Conservation (phyloP, 2,329 filamentous ascomycete species). For the Cordyceps fumosorosea region DNA sequence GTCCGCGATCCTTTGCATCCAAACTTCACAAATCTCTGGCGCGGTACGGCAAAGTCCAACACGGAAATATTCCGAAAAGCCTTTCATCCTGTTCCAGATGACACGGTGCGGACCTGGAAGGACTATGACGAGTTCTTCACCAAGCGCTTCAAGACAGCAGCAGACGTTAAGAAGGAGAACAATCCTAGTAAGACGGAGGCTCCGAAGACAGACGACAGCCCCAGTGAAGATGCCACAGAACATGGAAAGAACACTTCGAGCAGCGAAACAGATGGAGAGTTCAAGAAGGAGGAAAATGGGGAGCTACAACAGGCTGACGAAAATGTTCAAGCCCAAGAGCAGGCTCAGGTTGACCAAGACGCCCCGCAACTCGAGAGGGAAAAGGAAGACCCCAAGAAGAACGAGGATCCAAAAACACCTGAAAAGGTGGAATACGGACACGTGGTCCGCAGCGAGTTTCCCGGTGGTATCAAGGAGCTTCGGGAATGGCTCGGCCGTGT, state of each 20-base stretch:
- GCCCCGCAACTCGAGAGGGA: conserved; percentile 36
- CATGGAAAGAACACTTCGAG: neutral
- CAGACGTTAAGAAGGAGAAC: conserved; percentile 34
- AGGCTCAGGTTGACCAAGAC: conserved; percentile 38
- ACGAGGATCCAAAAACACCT: conserved; percentile 35
- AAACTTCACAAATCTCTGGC: conserved; percentile 67
- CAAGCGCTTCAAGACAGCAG: conserved; percentile 56
- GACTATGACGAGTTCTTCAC: conserved; percentile 68
- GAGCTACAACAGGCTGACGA: neutral
- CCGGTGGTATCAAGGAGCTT: conserved; percentile 63
- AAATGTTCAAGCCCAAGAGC: conserved; percentile 39
- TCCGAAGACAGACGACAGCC: neutral
- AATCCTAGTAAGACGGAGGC: conserved; percentile 13
- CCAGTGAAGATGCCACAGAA: neutral
- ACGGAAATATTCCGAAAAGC: conserved; percentile 74
- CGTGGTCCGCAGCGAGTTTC: conserved; percentile 74
- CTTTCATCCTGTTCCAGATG: conserved; percentile 72
- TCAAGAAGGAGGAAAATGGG: neutral
- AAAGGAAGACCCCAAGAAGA: conserved; percentile 28
- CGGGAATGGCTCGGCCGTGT: conserved; percentile 63
- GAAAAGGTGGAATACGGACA: conserved; percentile 76
- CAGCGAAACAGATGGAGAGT: neutral
- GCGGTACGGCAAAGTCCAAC: conserved; percentile 64
- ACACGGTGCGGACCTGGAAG: conserved; percentile 62
- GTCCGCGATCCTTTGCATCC: conserved; percentile 69